Percentiles rank a stretch among this genome's conserved stretches.
Evolutionary conservation across 306 rosid species (phyloP).

Genomic region (Sindora glabra): DNA sequence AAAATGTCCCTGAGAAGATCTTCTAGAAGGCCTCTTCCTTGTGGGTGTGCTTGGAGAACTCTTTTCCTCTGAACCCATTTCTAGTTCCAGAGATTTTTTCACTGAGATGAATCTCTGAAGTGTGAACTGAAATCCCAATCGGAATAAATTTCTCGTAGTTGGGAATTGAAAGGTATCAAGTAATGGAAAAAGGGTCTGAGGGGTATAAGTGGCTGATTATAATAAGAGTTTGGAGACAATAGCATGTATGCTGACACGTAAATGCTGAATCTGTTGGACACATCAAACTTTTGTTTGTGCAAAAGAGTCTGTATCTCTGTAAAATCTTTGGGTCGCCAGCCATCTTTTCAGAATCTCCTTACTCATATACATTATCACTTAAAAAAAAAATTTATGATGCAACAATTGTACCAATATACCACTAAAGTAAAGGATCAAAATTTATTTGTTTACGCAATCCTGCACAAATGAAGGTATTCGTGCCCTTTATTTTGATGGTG

Average conservation of each 20-base stretch:
- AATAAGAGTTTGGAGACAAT: background rate
- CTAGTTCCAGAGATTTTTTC: background rate
- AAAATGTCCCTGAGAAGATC: background rate
- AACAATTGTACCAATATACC: too few species aligned
- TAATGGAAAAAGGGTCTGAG: background rate
- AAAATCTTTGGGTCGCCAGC: too few species aligned
- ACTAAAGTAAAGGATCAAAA: too few species aligned
- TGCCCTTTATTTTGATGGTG: too few species aligned
- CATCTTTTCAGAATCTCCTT: too few species aligned
- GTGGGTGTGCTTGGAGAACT: background rate
- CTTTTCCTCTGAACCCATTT: constrained; percentile 4
- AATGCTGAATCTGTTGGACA: constrained; percentile 31
- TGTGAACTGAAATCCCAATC: background rate
- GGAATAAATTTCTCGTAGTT: background rate
- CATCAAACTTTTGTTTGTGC: constrained; percentile 27
- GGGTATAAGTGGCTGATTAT: background rate
- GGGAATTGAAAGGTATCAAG: constrained; percentile 7
- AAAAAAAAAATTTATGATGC: too few species aligned
- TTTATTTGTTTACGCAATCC: too few species aligned
- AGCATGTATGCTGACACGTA: constrained; percentile 40
- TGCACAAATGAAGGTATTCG: too few species aligned
- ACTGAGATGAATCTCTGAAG: background rate
- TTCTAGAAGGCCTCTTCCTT: constrained; percentile 12
- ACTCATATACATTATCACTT: too few species aligned
- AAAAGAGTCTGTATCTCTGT: constrained; percentile 7